Evolutionary conservation across 352 stramenopile species (phyloP).

Genomic region (Globisporangium orthogonon): DNA sequence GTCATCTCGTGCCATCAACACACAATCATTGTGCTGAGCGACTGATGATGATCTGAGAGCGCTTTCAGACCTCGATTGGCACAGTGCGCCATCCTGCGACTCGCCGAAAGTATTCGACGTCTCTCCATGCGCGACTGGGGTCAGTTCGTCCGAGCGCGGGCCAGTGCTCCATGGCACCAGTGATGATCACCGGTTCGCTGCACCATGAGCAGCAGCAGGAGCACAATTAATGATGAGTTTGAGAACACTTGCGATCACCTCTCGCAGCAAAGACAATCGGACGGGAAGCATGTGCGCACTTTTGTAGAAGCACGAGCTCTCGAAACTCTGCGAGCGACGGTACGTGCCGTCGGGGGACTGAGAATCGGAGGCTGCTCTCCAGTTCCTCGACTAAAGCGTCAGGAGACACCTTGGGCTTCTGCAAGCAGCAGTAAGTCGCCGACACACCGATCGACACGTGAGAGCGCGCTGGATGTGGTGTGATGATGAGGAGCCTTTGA

Average conservation of each 20-base stretch:
- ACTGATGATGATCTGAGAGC: not conserved
- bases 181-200: conserved; percentile 72
- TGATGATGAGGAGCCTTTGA: not conserved
- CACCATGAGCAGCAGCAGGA: not conserved
- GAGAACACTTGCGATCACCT: not conserved
- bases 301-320: conserved; percentile 39
- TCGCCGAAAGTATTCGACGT: conserved; percentile 61
- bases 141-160: conserved; percentile 49
- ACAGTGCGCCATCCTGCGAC: conserved; percentile 73
- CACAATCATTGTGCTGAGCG: not conserved
- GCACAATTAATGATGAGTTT: not conserved
- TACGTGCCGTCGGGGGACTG: conserved; percentile 31
- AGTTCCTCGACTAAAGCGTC: not conserved
- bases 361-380: conserved; percentile 22
- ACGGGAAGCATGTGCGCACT: conserved; percentile 19
- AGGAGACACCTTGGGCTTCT: conserved; percentile 1
- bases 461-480: not conserved
- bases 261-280: not conserved
- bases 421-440: not conserved
- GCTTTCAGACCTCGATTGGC: conserved; percentile 52
- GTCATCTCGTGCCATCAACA: not conserved
- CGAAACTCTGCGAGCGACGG: conserved; percentile 62
- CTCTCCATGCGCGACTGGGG: conserved; percentile 36
- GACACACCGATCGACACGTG: not conserved
- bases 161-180: conserved; percentile 75